Percentiles rank a stretch among this genome's conserved stretches.
These are phyloP conservation scores for Fomitopsis palustris DNA, from an alignment of 1,284 basidiomycete species.

Conservation along the genomic window DNA sequence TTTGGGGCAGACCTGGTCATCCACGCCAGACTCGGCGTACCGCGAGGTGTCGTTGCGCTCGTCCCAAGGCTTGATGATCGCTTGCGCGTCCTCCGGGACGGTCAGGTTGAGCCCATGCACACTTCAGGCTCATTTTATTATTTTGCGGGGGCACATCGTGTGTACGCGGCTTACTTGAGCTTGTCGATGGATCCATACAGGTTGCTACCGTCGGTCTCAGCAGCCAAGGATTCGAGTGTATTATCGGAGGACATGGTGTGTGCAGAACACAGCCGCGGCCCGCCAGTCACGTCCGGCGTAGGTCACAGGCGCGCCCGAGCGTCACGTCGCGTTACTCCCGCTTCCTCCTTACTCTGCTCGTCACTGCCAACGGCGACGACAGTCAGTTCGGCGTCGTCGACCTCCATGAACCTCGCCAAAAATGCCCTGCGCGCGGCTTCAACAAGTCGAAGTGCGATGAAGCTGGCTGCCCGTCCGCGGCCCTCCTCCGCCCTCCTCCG, in stretches of 20 bases:
- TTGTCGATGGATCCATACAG: slow-evolving; percentile 64
- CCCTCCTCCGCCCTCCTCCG: background rate
- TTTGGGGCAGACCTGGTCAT: slow-evolving; percentile 61
- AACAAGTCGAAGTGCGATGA: background rate
- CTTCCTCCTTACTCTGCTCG: background rate
- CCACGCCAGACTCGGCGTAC: slow-evolving; percentile 71
- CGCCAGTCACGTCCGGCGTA: background rate
- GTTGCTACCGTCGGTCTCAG: slow-evolving; percentile 47
- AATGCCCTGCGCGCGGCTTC: background rate
- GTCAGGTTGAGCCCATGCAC: slow-evolving; percentile 76
- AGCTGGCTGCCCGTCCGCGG: background rate
- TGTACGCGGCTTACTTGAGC: slow-evolving; percentile 54
- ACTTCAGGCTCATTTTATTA: slow-evolving; percentile 36
- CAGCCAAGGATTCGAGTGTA: slow-evolving; percentile 15
- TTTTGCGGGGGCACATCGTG: background rate
- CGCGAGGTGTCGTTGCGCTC: slow-evolving; percentile 64
- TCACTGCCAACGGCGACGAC: background rate
- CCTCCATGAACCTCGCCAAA: background rate
- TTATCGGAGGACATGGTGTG: slow-evolving; percentile 10
- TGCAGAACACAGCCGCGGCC: background rate
- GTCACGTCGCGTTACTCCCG: background rate
- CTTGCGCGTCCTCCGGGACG: slow-evolving; percentile 72
- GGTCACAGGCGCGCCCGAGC: background rate
- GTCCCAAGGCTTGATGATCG: slow-evolving; percentile 77
- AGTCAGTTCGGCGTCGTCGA: background rate